A percentile compares a stretch with the other conserved stretches of the same genome.
Evolutionary conservation across 352 stramenopile genomes (phyloP).

Genomic region (Phytophthora cactorum): DNA sequence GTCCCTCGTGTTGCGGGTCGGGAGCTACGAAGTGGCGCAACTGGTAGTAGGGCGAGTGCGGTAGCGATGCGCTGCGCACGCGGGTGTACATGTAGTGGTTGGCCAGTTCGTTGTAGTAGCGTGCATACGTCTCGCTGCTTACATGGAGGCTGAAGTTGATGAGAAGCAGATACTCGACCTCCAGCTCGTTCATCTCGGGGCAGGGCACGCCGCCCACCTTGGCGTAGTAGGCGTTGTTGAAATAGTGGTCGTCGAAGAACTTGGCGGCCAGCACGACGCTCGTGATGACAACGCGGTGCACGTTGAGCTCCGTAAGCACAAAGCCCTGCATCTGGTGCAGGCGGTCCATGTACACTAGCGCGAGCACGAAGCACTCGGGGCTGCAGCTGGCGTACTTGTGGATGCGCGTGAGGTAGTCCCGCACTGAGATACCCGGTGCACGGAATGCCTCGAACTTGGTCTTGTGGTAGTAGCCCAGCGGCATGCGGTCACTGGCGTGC

Average conservation of each 20-base stretch:
- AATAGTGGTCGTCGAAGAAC: constrained; percentile 99
- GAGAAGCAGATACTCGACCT: constrained; percentile 97
- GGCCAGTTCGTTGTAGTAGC: constrained; percentile 92
- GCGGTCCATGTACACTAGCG: constrained; percentile 99
- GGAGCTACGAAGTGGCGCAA: constrained; percentile 73
- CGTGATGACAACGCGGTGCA: constrained; percentile 98
- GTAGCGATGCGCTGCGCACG: constrained; percentile 43
- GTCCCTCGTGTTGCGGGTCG: constrained; percentile 64
- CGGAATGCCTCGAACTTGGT: constrained; percentile 90
- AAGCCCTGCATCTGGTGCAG: constrained; percentile 98
- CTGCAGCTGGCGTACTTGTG: constrained; percentile 99
- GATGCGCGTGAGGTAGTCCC: constrained; percentile 91
- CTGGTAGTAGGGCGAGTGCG: constrained; percentile 51
- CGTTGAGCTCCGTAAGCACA: constrained; percentile 96
- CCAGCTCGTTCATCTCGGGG: constrained; percentile 97
- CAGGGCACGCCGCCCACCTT: constrained; percentile 95
- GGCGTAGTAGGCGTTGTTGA: constrained; percentile 99
- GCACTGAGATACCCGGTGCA: constrained; percentile 80
- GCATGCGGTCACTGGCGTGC: constrained; percentile 63
- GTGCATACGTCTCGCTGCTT: constrained; percentile 84
- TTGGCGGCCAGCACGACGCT: constrained; percentile 98
- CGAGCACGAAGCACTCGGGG: constrained; percentile 98
- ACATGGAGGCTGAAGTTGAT: constrained; percentile 99
- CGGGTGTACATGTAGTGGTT: constrained; percentile 87
- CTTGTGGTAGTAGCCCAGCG: constrained; percentile 59